Evolutionary conservation across 345 rosid genomes (phyloP), one percentile per base, ranked within the genome.

Genomic region (Nasturtium officinale): DNA sequence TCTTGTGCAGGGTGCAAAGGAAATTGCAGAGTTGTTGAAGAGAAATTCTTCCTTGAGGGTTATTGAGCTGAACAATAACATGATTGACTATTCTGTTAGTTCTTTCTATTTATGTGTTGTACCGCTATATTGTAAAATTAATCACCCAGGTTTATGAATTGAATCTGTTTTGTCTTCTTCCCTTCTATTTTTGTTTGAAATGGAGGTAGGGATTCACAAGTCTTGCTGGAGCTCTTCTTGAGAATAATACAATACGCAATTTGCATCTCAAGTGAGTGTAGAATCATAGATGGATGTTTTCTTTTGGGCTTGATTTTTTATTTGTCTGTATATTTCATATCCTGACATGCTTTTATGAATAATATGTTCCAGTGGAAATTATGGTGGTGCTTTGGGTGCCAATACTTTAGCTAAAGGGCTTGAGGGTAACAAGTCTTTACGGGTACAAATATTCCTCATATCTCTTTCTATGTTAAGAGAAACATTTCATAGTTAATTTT

Each of bases 41-140:
- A 89, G 85, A 76, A 89, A 88, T 79, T 67, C 95, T 61, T 85
- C 72, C 67, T 76, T 94, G 84, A 92, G 89, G 55, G 86, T 82
- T 76, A 78, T 94, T 73, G 97, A 94, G 81, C 88, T 94, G 26
- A 91, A 94, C 77, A 91, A 94, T 84, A 94, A 94, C 74, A 82
- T 87, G 95, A 88, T 94, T n/a, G 98, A 94, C 71, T 94, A 91
- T 82, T 88, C 97, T 84, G 98, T 94, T 85, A 69, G 95, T 43
- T 63, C 25, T 71, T 78, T 58, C 67, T 52, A 61, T 61, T 42
- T 48, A 68, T 45, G 63, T 75, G 33, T 33, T 43, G 56, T 55
- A 45, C 64, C 64, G 52, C 40, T 46, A 28, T 68, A 40, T 67
- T 65, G 45, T 51, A 32, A 56, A 43, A 58, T 57, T 40, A 47